These are phyloP conservation scores for Plectosphaerella plurivora DNA, from an alignment of 2,329 filamentous ascomycete species.

Conservation along the genomic window DNA sequence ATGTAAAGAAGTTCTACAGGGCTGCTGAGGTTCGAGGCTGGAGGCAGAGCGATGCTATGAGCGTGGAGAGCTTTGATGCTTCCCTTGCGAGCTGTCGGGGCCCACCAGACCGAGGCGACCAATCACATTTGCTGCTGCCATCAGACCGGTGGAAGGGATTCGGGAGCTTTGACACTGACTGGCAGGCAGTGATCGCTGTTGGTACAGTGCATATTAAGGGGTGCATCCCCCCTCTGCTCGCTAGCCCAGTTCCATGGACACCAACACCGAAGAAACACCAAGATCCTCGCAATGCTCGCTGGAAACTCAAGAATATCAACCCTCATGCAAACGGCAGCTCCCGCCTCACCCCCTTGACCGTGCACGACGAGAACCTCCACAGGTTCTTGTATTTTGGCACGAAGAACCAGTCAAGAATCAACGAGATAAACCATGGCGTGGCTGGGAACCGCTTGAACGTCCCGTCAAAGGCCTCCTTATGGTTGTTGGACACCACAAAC, in stretches of 20 bases:
- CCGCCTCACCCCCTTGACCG: slow-evolving; percentile 20
- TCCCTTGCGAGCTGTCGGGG: too few species aligned
- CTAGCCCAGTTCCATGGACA: not conserved
- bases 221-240: not conserved
- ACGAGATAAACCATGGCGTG: slow-evolving; percentile 17
- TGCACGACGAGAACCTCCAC: slow-evolving; percentile 29
- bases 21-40: too few species aligned
- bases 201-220: too few species aligned
- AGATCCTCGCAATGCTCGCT: too few species aligned
- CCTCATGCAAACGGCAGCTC: slow-evolving; percentile 28
- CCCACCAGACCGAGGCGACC: too few species aligned
- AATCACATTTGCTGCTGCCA: too few species aligned
- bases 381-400: slow-evolving; percentile 27
- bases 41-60: too few species aligned
- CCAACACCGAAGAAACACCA: not conserved
- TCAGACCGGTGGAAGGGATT: too few species aligned
- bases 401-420: slow-evolving; percentile 28
- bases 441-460: slow-evolving; percentile 17
- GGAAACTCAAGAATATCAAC: not conserved
- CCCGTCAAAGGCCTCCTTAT: slow-evolving; percentile 18
- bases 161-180: too few species aligned
- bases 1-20: too few species aligned
- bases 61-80: too few species aligned
- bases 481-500: slow-evolving; percentile 17
- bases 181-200: too few species aligned